These are phyloP conservation scores for Fusarium newnesense DNA, from an alignment of 2,329 filamentous ascomycete species.

Conservation along the genomic window DNA sequence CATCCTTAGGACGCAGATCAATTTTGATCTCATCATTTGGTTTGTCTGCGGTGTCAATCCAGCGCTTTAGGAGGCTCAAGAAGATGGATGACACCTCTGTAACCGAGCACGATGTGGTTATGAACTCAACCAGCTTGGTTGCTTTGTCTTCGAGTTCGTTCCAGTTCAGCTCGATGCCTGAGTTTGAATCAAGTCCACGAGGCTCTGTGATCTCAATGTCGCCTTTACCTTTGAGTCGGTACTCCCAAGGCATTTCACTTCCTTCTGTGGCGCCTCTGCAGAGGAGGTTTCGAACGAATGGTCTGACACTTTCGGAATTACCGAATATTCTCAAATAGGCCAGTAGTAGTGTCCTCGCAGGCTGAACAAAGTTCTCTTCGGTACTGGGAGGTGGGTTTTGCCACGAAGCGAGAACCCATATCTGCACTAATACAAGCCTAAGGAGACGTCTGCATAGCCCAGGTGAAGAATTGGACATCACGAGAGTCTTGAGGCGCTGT, in stretches of 20 bases:
- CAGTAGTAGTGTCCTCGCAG: slow-evolving; percentile 62
- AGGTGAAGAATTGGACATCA: slow-evolving; percentile 73
- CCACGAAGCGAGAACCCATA: slow-evolving; percentile 73
- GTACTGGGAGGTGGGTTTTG: slow-evolving; percentile 46
- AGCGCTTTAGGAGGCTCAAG: slow-evolving; percentile 66
- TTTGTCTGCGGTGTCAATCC: slow-evolving; percentile 56
- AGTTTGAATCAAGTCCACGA: slow-evolving; percentile 26
- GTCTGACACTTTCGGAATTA: slow-evolving; percentile 58
- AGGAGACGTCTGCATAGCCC: slow-evolving; percentile 72
- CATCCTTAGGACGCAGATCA: slow-evolving; percentile 45
- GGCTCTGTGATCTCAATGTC: slow-evolving; percentile 62
- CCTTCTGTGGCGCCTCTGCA: slow-evolving; percentile 59
- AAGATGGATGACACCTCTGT: slow-evolving; percentile 71
- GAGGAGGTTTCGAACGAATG: slow-evolving; percentile 64
- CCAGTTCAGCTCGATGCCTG: slow-evolving; percentile 50
- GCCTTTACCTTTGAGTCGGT: slow-evolving; percentile 55
- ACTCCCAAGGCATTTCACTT: slow-evolving; percentile 61
- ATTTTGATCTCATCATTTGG: slow-evolving; percentile 44
- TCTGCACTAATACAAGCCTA: slow-evolving; percentile 65
- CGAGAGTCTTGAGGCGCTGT: slow-evolving; percentile 63
- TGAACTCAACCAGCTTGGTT: slow-evolving; percentile 58
- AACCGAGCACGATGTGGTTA: slow-evolving; percentile 62
- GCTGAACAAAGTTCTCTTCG: slow-evolving; percentile 55
- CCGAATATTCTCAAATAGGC: slow-evolving; percentile 68
- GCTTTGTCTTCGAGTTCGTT: slow-evolving; percentile 60